Evolutionary conservation across 805 yeast genomes (phyloP), one percentile per base, ranked within the genome.

Genomic region (Starmerella bombi): DNA sequence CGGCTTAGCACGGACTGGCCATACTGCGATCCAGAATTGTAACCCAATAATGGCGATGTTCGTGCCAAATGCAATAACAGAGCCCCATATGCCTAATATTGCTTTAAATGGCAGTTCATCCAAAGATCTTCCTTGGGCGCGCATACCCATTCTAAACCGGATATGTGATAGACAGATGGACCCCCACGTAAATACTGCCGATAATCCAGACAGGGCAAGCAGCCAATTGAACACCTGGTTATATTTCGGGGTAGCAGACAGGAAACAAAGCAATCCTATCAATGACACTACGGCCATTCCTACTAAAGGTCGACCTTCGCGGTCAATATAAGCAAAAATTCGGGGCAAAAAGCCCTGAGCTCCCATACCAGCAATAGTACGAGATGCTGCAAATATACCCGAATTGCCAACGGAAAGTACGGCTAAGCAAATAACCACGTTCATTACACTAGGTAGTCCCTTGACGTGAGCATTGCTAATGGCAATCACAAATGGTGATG

Each of bases 1-100:
- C 19, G 67, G 61, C 1, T 40, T 32, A 14, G 34, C 56, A 20
- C 64, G 73, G 60, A 74, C 55, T 42, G 93, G 93, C 67, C 67
- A 81, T 36, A 79, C 61, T 9, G 91, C 85, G 45, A 76, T 67
- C 82, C 86, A 82, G 66, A 82, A 80, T 62, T 81, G 86, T 20
- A 84, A 81, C 42, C 72, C 61, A 45, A 83, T 64, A 46, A 82
- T 76, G 41, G 79, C 57, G 23, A 70, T 23, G 58, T 76, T 76
- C 54, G 83, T 60, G 22, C 60, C 43, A 12, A 72, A 54, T 41
- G 88, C 91, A 57, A 71, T 71, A 48, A 57, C 59, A 0, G 93
- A 77, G 33, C 93, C 93, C 51, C 58, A 59, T 25, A 74, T 59
- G 51, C 93, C 94, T 35, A 70, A 64, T 42, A 76, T 77, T 3